Evolutionary conservation across 177 flowering plant genomes (phyloP).

Genomic region (Telopea speciosissima): DNA sequence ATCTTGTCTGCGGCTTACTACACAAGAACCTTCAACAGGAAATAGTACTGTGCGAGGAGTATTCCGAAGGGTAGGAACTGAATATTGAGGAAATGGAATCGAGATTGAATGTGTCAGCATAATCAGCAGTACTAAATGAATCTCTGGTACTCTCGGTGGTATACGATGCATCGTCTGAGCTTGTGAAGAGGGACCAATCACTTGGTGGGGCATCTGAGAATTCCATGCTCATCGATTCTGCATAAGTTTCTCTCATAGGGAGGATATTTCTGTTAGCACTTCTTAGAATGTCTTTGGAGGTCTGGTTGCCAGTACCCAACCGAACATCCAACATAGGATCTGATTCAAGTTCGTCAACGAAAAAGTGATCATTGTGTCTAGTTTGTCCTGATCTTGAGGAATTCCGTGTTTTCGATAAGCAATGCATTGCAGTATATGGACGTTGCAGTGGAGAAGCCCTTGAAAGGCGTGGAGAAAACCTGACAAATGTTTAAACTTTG

Average conservation of each 20-base stretch:
- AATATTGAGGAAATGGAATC: conserved; percentile 55
- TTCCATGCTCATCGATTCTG: conserved; percentile 27
- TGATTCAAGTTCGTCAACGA: conserved; percentile 11
- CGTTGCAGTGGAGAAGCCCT: conserved; percentile 24
- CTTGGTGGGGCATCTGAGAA: conserved; percentile 67
- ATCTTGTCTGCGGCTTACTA: conserved; percentile 36
- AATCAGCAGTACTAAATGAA: conserved; percentile 66
- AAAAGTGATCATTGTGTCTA: conserved; percentile 14
- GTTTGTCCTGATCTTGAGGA: conserved; percentile 27
- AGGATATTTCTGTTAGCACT: conserved; percentile 18
- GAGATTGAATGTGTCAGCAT: conserved; percentile 33
- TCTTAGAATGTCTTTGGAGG: conserved; percentile 15
- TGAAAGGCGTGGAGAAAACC: conserved; percentile 64
- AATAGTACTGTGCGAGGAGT: conserved; percentile 28
- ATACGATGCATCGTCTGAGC: conserved; percentile 83
- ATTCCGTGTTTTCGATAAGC: conserved; percentile 25
- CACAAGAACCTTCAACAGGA: conserved; percentile 41
- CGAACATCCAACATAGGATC: conserved; percentile 13
- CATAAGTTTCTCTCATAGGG: conserved; percentile 22
- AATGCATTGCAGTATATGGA: conserved; percentile 21
- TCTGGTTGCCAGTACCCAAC: conserved; percentile 6
- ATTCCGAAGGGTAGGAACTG: conserved; percentile 31
- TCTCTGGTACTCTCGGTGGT: conserved; percentile 84
- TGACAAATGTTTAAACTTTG: conserved; percentile 13
- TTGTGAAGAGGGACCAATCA: conserved; percentile 80